Base-by-base conservation (phyloP, 345 rosid genomes). In the Gossypium thurberi region DNA sequence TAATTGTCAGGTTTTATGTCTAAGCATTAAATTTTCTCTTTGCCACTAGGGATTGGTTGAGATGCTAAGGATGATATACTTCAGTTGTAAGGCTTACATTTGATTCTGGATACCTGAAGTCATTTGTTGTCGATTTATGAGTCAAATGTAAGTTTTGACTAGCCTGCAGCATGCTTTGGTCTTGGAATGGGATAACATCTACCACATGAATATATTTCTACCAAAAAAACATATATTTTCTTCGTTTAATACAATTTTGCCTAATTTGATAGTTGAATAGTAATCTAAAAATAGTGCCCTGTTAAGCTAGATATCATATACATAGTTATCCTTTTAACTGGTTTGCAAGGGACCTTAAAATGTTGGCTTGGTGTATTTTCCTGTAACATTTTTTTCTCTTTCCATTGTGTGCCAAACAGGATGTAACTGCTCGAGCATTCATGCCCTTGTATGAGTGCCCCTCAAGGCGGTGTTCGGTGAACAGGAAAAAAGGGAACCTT, bases 361-460 rank as follows among this genome's bases (percentile, higher is more conserved):
- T 33, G 11, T 17, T 20, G 43, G 8, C 15, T 78, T 75, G 71
- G 65, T 7, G 23, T 13, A 9, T 44, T 60, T 70, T n/a, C 9
- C 37, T 7, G 4, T n/a, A 44, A 55, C 63, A 23, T 28, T 11
- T 56, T 18, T 71, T 61, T 73, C 48, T 37, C 66, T 60, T 78
- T 70, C 52, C 59, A 79, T 37, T 48, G 50, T 76, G 67, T 74
- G 80, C 42, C 10, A 71, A 69, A 70, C 84, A 92, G 99, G 96
- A 92, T 84, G 97, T 95, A 67, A 91, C 98, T 51, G 87, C 98
- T 70, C 82, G 98, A 78, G 94, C 87, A 46, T 95, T 95, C 82
- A 91, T 95, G 98, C 98, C 99, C 26, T 80, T 91, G 87, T 85
- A 87, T 77, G 87, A 91, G 80, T 95, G 98, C 83, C 97, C 96